These are phyloP conservation scores for Aspergillus saccharolyticus DNA, from an alignment of 495 filamentous ascomycete genomes.

Conservation along the genomic window DNA sequence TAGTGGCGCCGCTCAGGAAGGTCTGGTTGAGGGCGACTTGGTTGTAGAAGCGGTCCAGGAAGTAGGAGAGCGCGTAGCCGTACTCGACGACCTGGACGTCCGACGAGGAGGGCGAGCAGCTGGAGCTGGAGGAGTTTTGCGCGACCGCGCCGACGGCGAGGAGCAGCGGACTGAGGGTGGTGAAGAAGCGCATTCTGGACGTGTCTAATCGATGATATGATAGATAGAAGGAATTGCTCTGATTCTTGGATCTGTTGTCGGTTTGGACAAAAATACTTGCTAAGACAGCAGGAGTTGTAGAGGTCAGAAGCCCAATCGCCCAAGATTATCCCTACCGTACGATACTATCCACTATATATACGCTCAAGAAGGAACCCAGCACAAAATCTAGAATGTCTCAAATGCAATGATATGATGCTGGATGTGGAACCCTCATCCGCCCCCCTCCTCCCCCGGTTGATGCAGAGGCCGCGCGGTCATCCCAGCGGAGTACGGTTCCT, in stretches of 20 bases:
- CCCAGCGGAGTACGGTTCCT: conserved; percentile 6
- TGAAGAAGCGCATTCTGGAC: conserved; percentile 23
- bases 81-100: conserved; percentile 25
- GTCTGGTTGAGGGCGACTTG: conserved; percentile 22
- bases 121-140: conserved; percentile 9
- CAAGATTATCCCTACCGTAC: not conserved
- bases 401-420: conserved; percentile 22
- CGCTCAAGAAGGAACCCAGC: not conserved
- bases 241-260: too few relatives aligned
- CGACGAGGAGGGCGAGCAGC: conserved; percentile 20
- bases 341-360: too few relatives aligned
- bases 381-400: not conserved
- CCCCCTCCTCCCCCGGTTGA: not conserved
- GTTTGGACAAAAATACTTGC: too few relatives aligned
- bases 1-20: conserved; percentile 19
- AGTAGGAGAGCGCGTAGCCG: conserved; percentile 22
- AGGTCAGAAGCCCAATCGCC: too few relatives aligned
- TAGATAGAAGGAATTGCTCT: too few relatives aligned
- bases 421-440: conserved; percentile 7
- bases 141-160: conserved; percentile 19
- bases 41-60: conserved; percentile 25
- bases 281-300: too few relatives aligned
- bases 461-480: conserved; percentile 1
- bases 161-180: conserved; percentile 16
- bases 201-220: too few relatives aligned